Conservation (phyloP, 495 filamentous ascomycete species). For the Daldinia concentrica region DNA sequence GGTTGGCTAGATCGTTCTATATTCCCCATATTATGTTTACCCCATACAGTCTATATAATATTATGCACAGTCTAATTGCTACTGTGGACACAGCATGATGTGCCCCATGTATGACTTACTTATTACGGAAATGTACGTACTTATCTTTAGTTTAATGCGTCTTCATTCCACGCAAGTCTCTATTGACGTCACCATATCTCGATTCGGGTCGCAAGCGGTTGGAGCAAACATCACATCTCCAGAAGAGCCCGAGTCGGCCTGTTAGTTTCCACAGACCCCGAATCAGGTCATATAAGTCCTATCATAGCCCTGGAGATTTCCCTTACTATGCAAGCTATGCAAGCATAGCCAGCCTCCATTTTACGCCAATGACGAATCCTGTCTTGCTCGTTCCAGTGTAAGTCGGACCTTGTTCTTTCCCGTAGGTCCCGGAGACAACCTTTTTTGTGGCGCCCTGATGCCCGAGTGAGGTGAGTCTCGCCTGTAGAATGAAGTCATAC, state of each 20-base stretch:
- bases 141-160: not conserved
- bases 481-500: slow-evolving; percentile 38
- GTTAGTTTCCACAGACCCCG: not conserved
- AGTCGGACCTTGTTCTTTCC: slow-evolving; percentile 8
- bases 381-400: not conserved
- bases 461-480: slow-evolving; percentile 8
- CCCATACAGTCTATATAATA: not conserved
- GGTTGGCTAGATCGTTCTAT: not conserved
- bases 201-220: slow-evolving; percentile 26
- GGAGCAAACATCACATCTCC: not conserved
- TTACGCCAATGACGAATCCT: slow-evolving; percentile 37
- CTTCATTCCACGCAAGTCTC: slow-evolving; percentile 15
- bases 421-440: slow-evolving; percentile 20
- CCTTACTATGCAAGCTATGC: no score
- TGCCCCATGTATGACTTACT: not conserved
- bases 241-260: not conserved
- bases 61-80: not conserved
- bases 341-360: slow-evolving; percentile 21
- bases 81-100: not conserved
- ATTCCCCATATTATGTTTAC: not conserved
- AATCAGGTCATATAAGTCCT: slow-evolving; percentile 3
- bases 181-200: slow-evolving; percentile 32
- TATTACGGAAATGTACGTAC: slow-evolving; percentile 3
- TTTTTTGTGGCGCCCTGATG: slow-evolving; percentile 9
- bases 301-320: not conserved